Percentiles rank a stretch among this genome's conserved stretches.
Conservation (phyloP, 2,329 filamentous ascomycete genomes). For the Clonostachys solani region DNA sequence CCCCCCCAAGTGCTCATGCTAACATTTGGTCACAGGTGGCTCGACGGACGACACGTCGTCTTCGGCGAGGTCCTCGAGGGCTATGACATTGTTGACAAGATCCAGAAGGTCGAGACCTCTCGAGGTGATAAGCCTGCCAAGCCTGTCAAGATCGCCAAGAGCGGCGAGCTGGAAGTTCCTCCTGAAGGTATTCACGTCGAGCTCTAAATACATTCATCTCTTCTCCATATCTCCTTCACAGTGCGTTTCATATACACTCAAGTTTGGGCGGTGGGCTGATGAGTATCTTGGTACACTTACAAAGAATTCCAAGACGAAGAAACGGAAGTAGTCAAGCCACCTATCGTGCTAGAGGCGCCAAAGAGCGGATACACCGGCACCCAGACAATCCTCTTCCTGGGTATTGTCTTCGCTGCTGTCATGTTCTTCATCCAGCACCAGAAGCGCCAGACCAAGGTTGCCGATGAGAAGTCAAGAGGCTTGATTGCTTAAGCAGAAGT, state of each 20-base stretch:
- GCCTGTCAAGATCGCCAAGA: slow-evolving; percentile 74
- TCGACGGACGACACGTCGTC: slow-evolving; percentile 81
- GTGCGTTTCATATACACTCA: slow-evolving; percentile 13
- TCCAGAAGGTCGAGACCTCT: slow-evolving; percentile 66
- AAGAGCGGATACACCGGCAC: no score
- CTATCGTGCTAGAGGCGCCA: no score
- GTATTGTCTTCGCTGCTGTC: slow-evolving; percentile 39
- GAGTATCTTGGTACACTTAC: slow-evolving; percentile 8
- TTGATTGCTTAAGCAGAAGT: slow-evolving; percentile 13
- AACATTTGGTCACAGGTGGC: slow-evolving; percentile 51
- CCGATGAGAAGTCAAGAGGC: slow-evolving; percentile 38
- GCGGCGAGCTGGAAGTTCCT: slow-evolving; percentile 78
- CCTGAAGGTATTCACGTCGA: slow-evolving; percentile 91
- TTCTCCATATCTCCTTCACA: slow-evolving; percentile 9
- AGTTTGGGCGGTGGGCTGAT: slow-evolving; percentile 23
- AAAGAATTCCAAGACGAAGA: no score
- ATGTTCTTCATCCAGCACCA: slow-evolving; percentile 37
- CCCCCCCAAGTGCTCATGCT: neutral
- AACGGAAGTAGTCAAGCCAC: no score
- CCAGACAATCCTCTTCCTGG: slow-evolving; percentile 45
- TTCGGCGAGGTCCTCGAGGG: slow-evolving; percentile 88
- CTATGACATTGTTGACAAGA: slow-evolving; percentile 74
- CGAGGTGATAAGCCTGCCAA: slow-evolving; percentile 64
- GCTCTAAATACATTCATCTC: slow-evolving; percentile 55
- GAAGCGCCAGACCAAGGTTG: slow-evolving; percentile 22